A percentile compares a stretch with the other conserved stretches of the same genome.
Conservation (phyloP, 495 filamentous ascomycete species). For the Elaphomyces granulatus region DNA sequence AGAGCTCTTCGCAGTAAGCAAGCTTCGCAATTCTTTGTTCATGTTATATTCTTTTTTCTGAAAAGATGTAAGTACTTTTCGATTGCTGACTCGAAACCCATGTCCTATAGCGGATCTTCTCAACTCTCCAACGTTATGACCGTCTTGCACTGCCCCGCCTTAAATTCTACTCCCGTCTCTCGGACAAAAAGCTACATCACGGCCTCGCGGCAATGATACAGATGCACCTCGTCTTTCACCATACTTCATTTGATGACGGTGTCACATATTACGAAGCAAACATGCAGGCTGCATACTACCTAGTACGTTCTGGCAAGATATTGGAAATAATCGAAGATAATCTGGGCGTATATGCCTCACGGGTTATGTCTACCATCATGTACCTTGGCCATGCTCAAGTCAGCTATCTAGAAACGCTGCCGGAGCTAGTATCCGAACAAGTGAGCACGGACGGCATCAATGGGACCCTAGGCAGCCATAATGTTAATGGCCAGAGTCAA, state of each 20-base stretch:
- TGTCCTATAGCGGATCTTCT: constrained; percentile 52
- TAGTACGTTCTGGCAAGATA: constrained; percentile 72
- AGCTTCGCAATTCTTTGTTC: no score
- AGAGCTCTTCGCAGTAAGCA: constrained; percentile 79
- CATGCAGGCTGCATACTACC: constrained; percentile 54
- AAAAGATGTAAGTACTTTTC: no score
- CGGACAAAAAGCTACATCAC: constrained; percentile 53
- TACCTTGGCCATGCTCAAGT: constrained; percentile 64
- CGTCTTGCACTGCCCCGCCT: constrained; percentile 58
- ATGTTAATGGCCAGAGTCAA: not conserved
- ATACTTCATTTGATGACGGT: constrained; percentile 45
- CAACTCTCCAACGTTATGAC: constrained; percentile 61
- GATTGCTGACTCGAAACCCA: no score
- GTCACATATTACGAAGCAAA: constrained; percentile 70
- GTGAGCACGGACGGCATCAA: constrained; percentile 10
- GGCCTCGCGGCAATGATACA: constrained; percentile 76
- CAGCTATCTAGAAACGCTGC: constrained; percentile 43
- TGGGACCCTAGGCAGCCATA: constrained; percentile 14
- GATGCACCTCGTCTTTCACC: constrained; percentile 69
- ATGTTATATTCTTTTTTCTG: no score
- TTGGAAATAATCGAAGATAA: constrained; percentile 54
- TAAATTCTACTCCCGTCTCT: constrained; percentile 49
- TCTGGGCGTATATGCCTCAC: constrained; percentile 53
- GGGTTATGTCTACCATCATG: constrained; percentile 58
- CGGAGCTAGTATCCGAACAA: constrained; percentile 17